These are phyloP conservation scores for Zelopaecilomyces penicillatus DNA, from an alignment of 2,329 filamentous ascomycete species.

Conservation along the genomic window DNA sequence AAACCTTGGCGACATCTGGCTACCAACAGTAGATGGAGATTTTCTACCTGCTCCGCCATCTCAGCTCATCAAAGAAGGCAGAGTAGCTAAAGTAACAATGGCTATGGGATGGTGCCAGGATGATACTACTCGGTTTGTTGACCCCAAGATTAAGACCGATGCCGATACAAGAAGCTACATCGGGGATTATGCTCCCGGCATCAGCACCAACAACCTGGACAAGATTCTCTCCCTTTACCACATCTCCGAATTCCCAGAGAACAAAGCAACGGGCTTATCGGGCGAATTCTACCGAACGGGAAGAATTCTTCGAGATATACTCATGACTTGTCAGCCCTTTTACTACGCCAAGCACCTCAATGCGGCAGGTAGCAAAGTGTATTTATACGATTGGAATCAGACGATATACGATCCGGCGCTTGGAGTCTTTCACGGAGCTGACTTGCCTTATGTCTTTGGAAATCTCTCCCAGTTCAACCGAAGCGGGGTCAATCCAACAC, in stretches of 20 bases:
- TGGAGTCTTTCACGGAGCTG: conserved; percentile 44
- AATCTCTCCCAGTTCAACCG: conserved; percentile 36
- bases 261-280: conserved; percentile 29
- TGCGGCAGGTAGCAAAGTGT: conserved; percentile 30
- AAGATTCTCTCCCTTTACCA: conserved; percentile 43
- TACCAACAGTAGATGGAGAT: conserved; percentile 36
- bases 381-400: conserved; percentile 45
- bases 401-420: conserved; percentile 40
- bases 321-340: conserved; percentile 41
- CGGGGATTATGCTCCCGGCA: conserved; percentile 27
- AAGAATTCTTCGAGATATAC: conserved; percentile 41
- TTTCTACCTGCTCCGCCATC: conserved; percentile 35
- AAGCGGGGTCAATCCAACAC: conserved; percentile 25
- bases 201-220: conserved; percentile 26
- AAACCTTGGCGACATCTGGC: conserved; percentile 45
- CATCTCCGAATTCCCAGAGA: conserved; percentile 32
- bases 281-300: conserved; percentile 42
- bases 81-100: conserved; percentile 56
- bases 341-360: conserved; percentile 32
- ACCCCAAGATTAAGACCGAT: conserved; percentile 28
- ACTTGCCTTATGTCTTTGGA: conserved; percentile 45
- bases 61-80: conserved; percentile 44
- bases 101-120: conserved; percentile 46
- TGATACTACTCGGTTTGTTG: conserved; percentile 36
- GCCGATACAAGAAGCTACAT: conserved; percentile 33